These are phyloP conservation scores for Penicillium sumatraense DNA, from an alignment of 2,329 filamentous ascomycete genomes.

Conservation along the genomic window DNA sequence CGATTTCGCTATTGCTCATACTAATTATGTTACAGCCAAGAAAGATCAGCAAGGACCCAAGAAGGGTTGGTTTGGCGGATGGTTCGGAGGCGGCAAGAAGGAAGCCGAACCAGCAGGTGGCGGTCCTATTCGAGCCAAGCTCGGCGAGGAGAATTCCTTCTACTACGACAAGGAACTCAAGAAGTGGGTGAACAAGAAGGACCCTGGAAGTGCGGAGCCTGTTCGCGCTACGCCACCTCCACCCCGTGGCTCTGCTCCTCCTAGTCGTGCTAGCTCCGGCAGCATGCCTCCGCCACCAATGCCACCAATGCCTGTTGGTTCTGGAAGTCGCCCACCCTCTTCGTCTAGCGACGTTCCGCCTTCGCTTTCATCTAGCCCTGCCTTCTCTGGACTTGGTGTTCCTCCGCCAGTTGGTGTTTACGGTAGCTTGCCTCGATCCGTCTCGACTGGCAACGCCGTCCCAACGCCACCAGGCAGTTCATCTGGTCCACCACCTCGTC, in stretches of 20 bases:
- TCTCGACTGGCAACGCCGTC: slow-evolving; percentile 40
- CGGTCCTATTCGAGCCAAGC: slow-evolving; percentile 81
- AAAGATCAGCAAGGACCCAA: slow-evolving; percentile 40
- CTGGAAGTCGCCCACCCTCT: slow-evolving; percentile 39
- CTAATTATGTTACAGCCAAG: slow-evolving; percentile 36
- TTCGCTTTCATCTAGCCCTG: slow-evolving; percentile 37
- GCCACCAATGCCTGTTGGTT: slow-evolving; percentile 26
- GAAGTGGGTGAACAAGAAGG: slow-evolving; percentile 98
- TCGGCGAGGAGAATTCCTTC: slow-evolving; percentile 91
- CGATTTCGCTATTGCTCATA: background rate
- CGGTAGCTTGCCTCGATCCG: slow-evolving; percentile 37
- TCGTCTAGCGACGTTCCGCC: slow-evolving; percentile 33
- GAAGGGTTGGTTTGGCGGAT: slow-evolving; percentile 78
- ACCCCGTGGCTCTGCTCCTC: slow-evolving; percentile 63
- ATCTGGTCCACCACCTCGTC: slow-evolving; percentile 58
- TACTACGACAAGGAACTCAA: slow-evolving; percentile 95
- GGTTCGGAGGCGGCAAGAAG: slow-evolving; percentile 73
- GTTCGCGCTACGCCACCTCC: slow-evolving; percentile 75
- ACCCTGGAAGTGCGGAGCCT: slow-evolving; percentile 65
- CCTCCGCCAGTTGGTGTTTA: slow-evolving; percentile 30
- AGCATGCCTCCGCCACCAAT: slow-evolving; percentile 54
- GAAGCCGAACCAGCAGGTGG: slow-evolving; percentile 50
- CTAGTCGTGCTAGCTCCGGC: slow-evolving; percentile 57
- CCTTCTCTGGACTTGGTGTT: slow-evolving; percentile 31
- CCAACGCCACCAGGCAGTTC: slow-evolving; percentile 42